These are phyloP conservation scores for Galeopsis tetrahit DNA, from an alignment of 257 asterid species.

Conservation along the genomic window DNA sequence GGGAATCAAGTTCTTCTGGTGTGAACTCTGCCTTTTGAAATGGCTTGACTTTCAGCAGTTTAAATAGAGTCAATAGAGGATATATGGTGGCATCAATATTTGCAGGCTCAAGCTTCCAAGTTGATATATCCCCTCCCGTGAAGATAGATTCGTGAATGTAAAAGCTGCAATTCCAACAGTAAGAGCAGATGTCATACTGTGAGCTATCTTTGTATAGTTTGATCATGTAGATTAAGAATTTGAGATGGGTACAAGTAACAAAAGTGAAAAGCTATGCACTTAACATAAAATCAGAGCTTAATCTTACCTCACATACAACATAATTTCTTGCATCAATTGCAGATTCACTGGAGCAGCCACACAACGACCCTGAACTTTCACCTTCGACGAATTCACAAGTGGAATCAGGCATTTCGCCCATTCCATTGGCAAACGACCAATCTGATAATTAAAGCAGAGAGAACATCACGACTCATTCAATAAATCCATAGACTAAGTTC, in stretches of 20 bases:
- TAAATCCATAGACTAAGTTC: conserved; percentile 5
- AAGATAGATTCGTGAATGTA: conserved; percentile 72
- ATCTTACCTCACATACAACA: conserved; percentile 81
- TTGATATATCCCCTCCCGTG: conserved; percentile 49
- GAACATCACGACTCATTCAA: background rate
- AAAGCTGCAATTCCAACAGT: conserved; percentile 54
- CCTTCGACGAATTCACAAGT: conserved; percentile 79
- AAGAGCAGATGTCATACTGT: conserved; percentile 1
- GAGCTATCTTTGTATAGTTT: background rate
- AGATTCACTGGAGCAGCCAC: conserved; percentile 72
- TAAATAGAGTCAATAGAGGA: conserved; percentile 72
- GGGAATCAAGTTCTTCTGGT: conserved; percentile 79
- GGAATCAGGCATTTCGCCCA: conserved; percentile 91
- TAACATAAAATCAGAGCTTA: background rate
- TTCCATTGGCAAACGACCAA: conserved; percentile 92
- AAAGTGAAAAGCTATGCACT: conserved; percentile 9
- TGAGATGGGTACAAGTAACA: conserved; percentile 1
- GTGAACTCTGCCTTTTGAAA: conserved; percentile 80
- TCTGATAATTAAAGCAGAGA: conserved; percentile 42
- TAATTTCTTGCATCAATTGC: conserved; percentile 69
- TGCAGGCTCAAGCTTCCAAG: conserved; percentile 83
- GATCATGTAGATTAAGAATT: conserved; percentile 7
- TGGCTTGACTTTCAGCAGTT: conserved; percentile 62
- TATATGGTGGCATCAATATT: conserved; percentile 60
- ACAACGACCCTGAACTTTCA: conserved; percentile 79